These are phyloP conservation scores for Penicillium fuscoglaucum DNA, from an alignment of 2,329 filamentous ascomycete genomes.

Conservation along the genomic window DNA sequence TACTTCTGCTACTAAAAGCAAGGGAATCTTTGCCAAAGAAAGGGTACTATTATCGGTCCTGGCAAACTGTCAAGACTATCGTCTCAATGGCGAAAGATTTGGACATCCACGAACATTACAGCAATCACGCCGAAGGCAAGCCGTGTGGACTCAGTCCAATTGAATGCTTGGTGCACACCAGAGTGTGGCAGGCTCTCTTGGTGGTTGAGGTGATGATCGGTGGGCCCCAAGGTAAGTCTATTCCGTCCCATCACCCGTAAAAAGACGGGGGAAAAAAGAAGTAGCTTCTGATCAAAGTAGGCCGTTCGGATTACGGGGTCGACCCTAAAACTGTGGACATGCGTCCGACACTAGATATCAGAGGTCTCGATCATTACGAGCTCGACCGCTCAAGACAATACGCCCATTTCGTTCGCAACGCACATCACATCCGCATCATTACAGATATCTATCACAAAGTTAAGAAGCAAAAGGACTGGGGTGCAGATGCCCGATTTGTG, in stretches of 20 bases:
- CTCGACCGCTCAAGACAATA: constrained; percentile 80
- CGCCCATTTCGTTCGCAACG: constrained; percentile 73
- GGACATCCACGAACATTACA: constrained; percentile 81
- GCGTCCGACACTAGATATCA: constrained; percentile 61
- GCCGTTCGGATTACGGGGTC: constrained; percentile 76
- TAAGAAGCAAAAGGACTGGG: constrained; percentile 80
- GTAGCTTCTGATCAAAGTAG: constrained; percentile 44
- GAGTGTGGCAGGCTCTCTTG: constrained; percentile 88
- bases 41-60: constrained; percentile 95
- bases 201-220: constrained; percentile 90
- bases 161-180: constrained; percentile 80
- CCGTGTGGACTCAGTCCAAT: constrained; percentile 66
- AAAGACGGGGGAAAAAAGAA: not conserved
- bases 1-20: constrained; percentile 85
- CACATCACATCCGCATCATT: constrained; percentile 75
- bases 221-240: constrained; percentile 74
- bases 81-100: constrained; percentile 92
- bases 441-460: constrained; percentile 72
- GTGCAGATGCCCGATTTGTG: constrained; percentile 77
- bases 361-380: constrained; percentile 72
- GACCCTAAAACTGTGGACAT: constrained; percentile 75
- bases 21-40: constrained; percentile 88
- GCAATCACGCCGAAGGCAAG: constrained; percentile 71
- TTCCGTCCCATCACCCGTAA: not conserved
- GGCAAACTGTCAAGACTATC: constrained; percentile 92